Evolutionary conservation across 208 protist genomes (phyloP).

Genomic region (Wallacemonas collosoma): DNA sequence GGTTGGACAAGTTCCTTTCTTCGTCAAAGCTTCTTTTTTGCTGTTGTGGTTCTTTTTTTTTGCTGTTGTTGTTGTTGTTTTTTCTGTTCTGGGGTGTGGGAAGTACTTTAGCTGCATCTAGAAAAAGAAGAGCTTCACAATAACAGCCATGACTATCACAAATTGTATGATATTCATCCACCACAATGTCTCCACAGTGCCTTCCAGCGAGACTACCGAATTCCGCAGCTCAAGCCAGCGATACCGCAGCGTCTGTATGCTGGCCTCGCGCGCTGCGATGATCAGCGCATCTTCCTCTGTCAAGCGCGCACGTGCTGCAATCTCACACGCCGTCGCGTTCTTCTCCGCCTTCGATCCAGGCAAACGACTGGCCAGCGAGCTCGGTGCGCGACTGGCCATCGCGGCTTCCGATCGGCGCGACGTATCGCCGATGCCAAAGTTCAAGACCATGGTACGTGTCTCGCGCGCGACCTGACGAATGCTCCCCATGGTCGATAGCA

Average conservation of each 20-base stretch:
- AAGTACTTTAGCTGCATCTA: background rate
- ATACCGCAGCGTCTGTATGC: slow-evolving; percentile 77
- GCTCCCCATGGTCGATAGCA: slow-evolving; percentile 52
- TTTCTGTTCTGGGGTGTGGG: background rate
- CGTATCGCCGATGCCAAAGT: background rate
- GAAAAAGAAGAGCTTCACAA: slow-evolving; percentile 29
- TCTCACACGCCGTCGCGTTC: slow-evolving; percentile 15
- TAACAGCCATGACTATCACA: slow-evolving; percentile 29
- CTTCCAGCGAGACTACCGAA: slow-evolving; percentile 49
- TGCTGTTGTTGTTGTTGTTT: background rate
- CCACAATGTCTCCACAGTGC: slow-evolving; percentile 49
- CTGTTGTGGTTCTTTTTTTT: background rate
- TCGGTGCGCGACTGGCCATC: background rate
- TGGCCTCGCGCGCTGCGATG: slow-evolving; percentile 63
- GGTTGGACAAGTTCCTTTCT: too few relatives aligned
- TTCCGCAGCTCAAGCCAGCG: slow-evolving; percentile 78
- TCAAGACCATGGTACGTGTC: slow-evolving; percentile 26
- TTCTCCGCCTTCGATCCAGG: background rate
- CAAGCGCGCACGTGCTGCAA: slow-evolving; percentile 14
- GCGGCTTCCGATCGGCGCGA: slow-evolving; percentile 3
- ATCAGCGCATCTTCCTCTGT: slow-evolving; percentile 68
- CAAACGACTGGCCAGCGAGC: slow-evolving; percentile 4
- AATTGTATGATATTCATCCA: slow-evolving; percentile 48
- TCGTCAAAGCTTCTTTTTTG: too few relatives aligned
- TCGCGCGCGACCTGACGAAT: slow-evolving; percentile 36